A percentile compares a stretch with the other conserved stretches of the same genome.
Evolutionary conservation across 495 filamentous ascomycete genomes (phyloP).

Genomic region (Daldinia vernicosa): DNA sequence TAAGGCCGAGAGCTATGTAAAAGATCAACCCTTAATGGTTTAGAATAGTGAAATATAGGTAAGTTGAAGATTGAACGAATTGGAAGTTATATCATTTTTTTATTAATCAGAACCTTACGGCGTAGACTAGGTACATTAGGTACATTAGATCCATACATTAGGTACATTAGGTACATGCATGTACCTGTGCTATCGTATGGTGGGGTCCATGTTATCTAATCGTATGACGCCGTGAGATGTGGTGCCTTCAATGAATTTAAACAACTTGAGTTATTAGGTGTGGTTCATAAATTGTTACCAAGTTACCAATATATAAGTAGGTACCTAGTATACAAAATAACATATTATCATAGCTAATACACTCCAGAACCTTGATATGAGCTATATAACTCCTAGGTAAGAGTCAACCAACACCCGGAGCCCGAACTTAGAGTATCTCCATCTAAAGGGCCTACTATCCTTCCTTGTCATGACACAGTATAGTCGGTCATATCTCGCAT

Average conservation of each 20-base stretch:
- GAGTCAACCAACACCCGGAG: background rate
- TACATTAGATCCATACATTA: background rate
- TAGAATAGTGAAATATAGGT: background rate
- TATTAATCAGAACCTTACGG: background rate
- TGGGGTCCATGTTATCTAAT: conserved; percentile 7
- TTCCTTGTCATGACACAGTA: background rate
- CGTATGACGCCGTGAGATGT: background rate
- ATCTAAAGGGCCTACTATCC: background rate
- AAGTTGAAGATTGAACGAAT: conserved; percentile 1
- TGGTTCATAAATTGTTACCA: background rate
- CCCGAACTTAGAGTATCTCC: background rate
- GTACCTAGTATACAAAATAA: background rate
- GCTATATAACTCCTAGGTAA: background rate
- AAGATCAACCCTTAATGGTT: background rate
- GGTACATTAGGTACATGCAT: background rate
- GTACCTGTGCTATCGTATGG: background rate
- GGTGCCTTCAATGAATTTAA: background rate
- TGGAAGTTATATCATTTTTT: conserved; percentile 14
- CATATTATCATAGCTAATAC: background rate
- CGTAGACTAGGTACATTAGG: background rate
- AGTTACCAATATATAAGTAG: too few species aligned
- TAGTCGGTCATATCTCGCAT: background rate
- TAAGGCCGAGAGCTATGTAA: background rate
- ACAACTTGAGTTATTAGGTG: background rate
- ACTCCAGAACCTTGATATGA: background rate